A percentile compares a stretch with the other conserved stretches of the same genome.
Evolutionary conservation across 345 rosid species (phyloP).

Genomic region (Viola odorata): DNA sequence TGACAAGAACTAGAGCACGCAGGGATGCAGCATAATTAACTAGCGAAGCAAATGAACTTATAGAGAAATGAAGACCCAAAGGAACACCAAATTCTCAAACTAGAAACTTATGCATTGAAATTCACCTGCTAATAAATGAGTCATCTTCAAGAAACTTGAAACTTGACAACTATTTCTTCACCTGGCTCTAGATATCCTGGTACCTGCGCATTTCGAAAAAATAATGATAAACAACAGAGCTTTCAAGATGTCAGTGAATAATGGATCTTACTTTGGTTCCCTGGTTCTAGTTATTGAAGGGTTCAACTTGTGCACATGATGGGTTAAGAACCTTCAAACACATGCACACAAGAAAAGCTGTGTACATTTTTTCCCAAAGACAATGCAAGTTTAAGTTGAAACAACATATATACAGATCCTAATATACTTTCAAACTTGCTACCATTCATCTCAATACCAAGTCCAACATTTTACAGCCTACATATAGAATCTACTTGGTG

Average conservation of each 20-base stretch:
- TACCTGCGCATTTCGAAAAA: slow-evolving; percentile 39
- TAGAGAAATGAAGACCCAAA: no score
- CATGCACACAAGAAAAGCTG: not conserved
- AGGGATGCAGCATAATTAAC: no score
- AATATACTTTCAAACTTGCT: not conserved
- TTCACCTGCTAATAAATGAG: slow-evolving; percentile 68
- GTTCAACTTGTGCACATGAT: not conserved
- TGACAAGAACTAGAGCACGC: no score
- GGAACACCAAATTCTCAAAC: not conserved
- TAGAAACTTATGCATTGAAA: not conserved
- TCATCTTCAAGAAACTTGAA: slow-evolving; percentile 71
- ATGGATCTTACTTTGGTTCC: no score
- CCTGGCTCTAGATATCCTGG: slow-evolving; percentile 71
- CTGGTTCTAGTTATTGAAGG: not conserved
- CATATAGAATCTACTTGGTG: not conserved
- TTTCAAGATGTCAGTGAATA: no score
- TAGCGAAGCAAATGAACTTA: no score
- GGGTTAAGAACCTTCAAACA: not conserved
- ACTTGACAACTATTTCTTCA: slow-evolving; percentile 65
- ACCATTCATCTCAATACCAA: not conserved
- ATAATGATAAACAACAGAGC: not conserved
- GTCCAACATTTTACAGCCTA: not conserved
- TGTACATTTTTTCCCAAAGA: no score
- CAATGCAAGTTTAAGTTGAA: not conserved
- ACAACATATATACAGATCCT: not conserved